phyloP scores from a whole-genome alignment of 305 asterid species.

The Rubia balearica region DNA sequence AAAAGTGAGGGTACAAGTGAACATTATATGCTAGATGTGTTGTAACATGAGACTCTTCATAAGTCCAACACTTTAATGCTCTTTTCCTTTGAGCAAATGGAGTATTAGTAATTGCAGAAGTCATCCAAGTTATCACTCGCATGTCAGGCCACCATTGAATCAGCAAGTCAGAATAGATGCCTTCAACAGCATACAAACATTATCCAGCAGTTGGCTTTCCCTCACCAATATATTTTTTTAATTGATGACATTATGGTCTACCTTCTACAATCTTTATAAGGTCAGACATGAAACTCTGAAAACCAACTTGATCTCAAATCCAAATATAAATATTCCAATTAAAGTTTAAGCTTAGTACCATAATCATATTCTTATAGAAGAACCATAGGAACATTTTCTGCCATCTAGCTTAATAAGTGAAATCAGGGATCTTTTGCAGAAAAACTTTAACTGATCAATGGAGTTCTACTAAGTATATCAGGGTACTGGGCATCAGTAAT shows the following conservation, averaged over 20 bases:
- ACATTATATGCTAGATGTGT: background rate
- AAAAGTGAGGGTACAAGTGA: slow-evolving; percentile 1
- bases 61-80: background rate
- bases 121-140: background rate
- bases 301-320: background rate
- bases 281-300: background rate
- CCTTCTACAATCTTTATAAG: background rate
- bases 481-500: too few relatives aligned
- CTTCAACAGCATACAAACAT: background rate
- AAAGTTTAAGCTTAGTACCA: background rate
- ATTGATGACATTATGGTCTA: background rate
- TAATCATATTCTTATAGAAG: background rate
- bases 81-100: background rate
- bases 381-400: background rate
- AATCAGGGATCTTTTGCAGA: too few relatives aligned
- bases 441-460: too few relatives aligned
- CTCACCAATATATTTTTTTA: background rate
- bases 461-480: too few relatives aligned
- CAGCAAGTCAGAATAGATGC: background rate
- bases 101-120: background rate
- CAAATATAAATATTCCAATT: background rate
- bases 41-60: background rate
- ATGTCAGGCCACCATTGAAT: background rate
- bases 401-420: background rate
- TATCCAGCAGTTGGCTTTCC: background rate